Base-by-base conservation (phyloP, 2,329 filamentous ascomycete species). In the Penicillium frequentans region DNA sequence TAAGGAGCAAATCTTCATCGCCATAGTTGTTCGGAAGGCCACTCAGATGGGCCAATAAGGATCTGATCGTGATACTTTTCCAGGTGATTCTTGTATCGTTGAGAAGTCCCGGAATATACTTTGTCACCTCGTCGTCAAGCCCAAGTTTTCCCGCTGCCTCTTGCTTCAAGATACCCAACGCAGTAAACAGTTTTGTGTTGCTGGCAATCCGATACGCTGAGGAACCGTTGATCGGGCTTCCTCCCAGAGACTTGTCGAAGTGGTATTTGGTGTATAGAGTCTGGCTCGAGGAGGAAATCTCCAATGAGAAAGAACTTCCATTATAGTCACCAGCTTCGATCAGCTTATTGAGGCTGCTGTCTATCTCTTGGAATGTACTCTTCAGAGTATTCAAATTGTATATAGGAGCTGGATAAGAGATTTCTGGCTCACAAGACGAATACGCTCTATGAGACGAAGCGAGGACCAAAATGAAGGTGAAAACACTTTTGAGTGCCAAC, bases 161-260 rank as follows among this genome's bases (percentile, higher is more conserved):
- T 26, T 66, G 67, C 35, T 68, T 57, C 13, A 71, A 55, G 16
- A 71, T 56, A 9, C 64, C 66, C 21, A 69, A 52, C 5, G 62
- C 63, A 10, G 69, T 71, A 48, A 70, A 68, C 1, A 63, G 45
- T 57, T 68, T 70, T 26, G 66, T 67, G 39, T 67, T 68, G 54
- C 65, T 68, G 11, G 66, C 68, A 19, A 70, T 66, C 24, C 67
- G 63, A 57, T 68, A 70, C 2, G 49, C 51, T 7, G 49, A 51
- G 23, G 43, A 39, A 13, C 42, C 35, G 27, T 43, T 49, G 24
- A 54, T 49, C 9, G 45, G 45, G 10, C 24, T 54, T 26, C 52
- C 52, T 5, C 52, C 52, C 14, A 54, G 26, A 16, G 52, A 54
- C 46, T 54, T 43, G 23, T 42, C 44, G 26, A 23, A 37, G 46